phyloP scores from a whole-genome alignment of 768 basidiomycete genomes.

The Exidia glandulosa region DNA sequence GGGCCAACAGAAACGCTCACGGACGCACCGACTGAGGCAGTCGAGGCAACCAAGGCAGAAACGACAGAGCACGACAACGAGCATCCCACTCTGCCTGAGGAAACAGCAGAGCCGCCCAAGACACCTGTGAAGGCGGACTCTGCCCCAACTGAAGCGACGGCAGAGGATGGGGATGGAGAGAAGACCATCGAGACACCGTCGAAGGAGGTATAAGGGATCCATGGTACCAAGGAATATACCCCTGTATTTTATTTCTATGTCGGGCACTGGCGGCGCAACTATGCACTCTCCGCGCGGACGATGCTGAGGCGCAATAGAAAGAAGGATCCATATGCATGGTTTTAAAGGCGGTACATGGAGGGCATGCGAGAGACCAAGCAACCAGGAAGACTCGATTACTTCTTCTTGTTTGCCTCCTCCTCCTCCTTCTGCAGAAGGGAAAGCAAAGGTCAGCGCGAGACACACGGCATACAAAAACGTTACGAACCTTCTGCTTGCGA shows the following conservation, averaged over 20 bases:
- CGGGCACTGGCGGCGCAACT: no score
- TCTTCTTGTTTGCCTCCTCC: constrained; percentile 88
- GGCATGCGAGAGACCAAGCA: neutral
- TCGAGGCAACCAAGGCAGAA: neutral
- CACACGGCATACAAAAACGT: neutral
- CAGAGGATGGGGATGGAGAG: neutral
- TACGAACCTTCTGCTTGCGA: constrained; percentile 70
- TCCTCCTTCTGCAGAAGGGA: constrained; percentile 58
- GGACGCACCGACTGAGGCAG: neutral
- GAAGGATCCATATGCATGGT: neutral
- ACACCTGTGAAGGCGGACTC: neutral
- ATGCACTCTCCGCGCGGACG: no score
- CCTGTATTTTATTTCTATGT: no score
- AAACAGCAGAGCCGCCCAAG: neutral
- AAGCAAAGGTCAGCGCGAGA: constrained; percentile 10
- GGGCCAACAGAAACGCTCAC: neutral
- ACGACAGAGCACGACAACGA: neutral
- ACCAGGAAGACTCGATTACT: constrained; percentile 34
- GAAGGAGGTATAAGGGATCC: no score
- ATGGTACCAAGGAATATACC: no score
- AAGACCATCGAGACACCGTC: neutral
- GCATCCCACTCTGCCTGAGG: neutral
- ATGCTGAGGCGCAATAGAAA: neutral
- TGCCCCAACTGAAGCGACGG: neutral
- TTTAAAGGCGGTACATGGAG: neutral